Conservation (phyloP, 2,329 filamentous ascomycete species). For the Aspergillus niger region DNA sequence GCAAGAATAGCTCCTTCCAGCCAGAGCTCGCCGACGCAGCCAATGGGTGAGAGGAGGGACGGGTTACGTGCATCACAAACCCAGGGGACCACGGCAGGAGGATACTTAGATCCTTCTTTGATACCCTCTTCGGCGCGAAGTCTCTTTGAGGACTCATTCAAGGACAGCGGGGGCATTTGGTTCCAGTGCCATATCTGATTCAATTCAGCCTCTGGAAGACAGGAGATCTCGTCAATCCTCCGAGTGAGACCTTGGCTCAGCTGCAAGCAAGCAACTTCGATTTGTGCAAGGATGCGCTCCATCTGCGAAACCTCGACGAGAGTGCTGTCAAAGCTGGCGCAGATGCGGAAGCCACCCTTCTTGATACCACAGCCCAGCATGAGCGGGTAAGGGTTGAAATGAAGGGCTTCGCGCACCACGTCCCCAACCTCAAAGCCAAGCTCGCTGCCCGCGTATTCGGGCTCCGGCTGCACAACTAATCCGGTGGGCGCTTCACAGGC, state of each 20-base stretch:
- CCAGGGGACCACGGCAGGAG: slow-evolving; percentile 34
- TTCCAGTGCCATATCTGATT: slow-evolving; percentile 50
- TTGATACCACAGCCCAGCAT: slow-evolving; percentile 52
- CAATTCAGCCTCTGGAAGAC: slow-evolving; percentile 41
- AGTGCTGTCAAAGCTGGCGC: slow-evolving; percentile 47
- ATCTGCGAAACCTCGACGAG: slow-evolving; percentile 41
- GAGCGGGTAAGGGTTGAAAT: slow-evolving; percentile 53
- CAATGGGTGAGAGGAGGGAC: slow-evolving; percentile 44
- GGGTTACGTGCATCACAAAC: slow-evolving; percentile 35
- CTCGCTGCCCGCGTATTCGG: slow-evolving; percentile 39
- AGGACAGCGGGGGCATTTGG: slow-evolving; percentile 35
- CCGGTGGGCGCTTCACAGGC: slow-evolving; percentile 40
- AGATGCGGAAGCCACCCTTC: slow-evolving; percentile 47
- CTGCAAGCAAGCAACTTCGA: slow-evolving; percentile 35
- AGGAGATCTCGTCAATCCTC: slow-evolving; percentile 39
- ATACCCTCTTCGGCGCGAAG: slow-evolving; percentile 25
- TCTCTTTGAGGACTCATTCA: slow-evolving; percentile 30
- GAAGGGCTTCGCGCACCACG: slow-evolving; percentile 38
- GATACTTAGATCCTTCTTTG: slow-evolving; percentile 36
- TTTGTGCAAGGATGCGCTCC: slow-evolving; percentile 40
- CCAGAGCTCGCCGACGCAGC: slow-evolving; percentile 42
- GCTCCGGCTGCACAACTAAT: slow-evolving; percentile 44
- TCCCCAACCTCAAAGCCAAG: slow-evolving; percentile 42
- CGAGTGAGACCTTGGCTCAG: slow-evolving; percentile 29
- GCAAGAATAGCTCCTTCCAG: slow-evolving; percentile 43